Evolutionary conservation across 139 green algal genomes (phyloP), one percentile per base, ranked within the genome.

Genomic region (Chlorella sorokiniana): DNA sequence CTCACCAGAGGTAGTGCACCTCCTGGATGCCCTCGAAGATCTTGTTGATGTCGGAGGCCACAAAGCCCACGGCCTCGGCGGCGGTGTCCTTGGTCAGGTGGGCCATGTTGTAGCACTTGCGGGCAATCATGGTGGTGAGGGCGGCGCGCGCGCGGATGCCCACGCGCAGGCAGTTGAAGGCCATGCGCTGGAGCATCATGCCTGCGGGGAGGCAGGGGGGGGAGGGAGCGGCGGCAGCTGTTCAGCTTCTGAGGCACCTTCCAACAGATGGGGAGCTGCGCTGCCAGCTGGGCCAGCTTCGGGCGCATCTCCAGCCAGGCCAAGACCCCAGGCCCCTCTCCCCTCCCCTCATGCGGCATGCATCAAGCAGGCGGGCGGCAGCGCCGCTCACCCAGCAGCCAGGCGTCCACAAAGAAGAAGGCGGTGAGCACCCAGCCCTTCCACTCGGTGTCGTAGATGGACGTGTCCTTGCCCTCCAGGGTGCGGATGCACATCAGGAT

Each of bases 21-120:
- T 93, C 90, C 87, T 91, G 80, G 64, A 92, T 82, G 45, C 90
- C 90, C 59, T 93, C 87, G 54, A 89, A 92, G 35, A 94, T 76
- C 86, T 94, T 94, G 78, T 81, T 85, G 79, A 93, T 88, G 73
- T 93, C 90, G 35, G 70, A 85, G 38, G 88, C 84, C 42, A 92
- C 84, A 54, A 93, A 93, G 75, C 72, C 81, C 25, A 93, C 89
- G 8, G 85, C 86, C 35, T 86, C 82, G 22, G 88, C 76, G 1
- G 90, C 85, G 56, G 84, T 86, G 8, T 92, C 88, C 52, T 85
- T 86, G 77, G 77, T 84, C 62, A 93, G 86, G 78, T 82, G 69
- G 48, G 86, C 87, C 74, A 93, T 88, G 78, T 65, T 68, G 78
- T 91, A 92, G 78, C 84, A 84, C 85, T 92, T 92, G 80, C 89